phyloP scores from a whole-genome alignment of 225 moss, liverwort and hornwort species.

The Antitrichia curtipendula region DNA sequence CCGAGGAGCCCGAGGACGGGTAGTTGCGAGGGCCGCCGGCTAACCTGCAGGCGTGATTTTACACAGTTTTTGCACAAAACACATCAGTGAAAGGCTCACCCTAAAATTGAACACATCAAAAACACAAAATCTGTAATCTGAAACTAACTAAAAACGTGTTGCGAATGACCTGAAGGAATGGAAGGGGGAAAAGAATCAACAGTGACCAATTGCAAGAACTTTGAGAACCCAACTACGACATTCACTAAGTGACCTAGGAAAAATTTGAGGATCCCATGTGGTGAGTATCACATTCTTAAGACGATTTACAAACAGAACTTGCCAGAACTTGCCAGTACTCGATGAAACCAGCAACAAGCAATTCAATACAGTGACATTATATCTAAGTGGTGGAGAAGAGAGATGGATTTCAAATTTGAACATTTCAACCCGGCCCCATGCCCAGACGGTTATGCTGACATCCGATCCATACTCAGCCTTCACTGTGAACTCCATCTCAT shows the following conservation, averaged over 20 bases:
- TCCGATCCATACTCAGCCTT: not conserved
- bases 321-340: not conserved
- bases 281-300: not conserved
- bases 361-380: not conserved
- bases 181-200: not conserved
- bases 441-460: not conserved
- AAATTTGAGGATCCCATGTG: not conserved
- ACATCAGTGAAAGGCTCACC: not conserved
- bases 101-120: no score
- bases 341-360: not conserved
- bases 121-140: not conserved
- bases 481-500: not conserved
- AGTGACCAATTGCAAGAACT: no score
- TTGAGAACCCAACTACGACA: not conserved
- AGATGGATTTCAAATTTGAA: not conserved
- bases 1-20: slow-evolving; percentile 37
- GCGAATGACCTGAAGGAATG: not conserved
- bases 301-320: not conserved
- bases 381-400: not conserved
- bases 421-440: not conserved
- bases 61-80: not conserved
- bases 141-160: not conserved
- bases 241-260: not conserved
- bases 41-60: not conserved
- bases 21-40: slow-evolving; percentile 42